A percentile compares a stretch with the other conserved stretches of the same genome.
phyloP scores from a whole-genome alignment of 495 filamentous ascomycete genomes.

The Neurospora discreta region DNA sequence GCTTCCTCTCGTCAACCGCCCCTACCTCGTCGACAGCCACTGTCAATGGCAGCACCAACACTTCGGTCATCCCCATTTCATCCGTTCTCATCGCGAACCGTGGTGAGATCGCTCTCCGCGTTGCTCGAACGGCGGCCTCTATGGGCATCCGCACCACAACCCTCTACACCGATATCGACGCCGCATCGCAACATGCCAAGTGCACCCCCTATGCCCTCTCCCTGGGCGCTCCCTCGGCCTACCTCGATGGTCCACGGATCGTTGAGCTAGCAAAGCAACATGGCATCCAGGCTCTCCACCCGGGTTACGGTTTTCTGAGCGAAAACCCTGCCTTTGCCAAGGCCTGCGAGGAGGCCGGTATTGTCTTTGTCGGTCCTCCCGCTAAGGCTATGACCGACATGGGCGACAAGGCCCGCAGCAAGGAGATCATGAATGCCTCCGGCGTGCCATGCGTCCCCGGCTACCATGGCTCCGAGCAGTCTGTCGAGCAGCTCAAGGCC shows the following conservation, averaged over 20 bases:
- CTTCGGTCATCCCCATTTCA: conserved; percentile 45
- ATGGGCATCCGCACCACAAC: conserved; percentile 92
- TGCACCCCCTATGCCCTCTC: conserved; percentile 74
- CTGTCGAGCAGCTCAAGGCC: conserved; percentile 52
- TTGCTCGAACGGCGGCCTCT: conserved; percentile 71
- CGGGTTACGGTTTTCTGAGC: conserved; percentile 93
- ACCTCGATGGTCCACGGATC: conserved; percentile 87
- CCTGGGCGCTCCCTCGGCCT: conserved; percentile 67
- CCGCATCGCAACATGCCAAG: conserved; percentile 74
- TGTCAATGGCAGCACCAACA: conserved; percentile 16
- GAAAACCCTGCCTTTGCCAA: conserved; percentile 89
- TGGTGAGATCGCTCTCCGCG: conserved; percentile 92
- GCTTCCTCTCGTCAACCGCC: conserved; percentile 6
- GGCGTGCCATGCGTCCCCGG: conserved; percentile 94
- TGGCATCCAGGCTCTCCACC: conserved; percentile 84
- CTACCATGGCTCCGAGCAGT: conserved; percentile 85
- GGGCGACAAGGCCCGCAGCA: conserved; percentile 86
- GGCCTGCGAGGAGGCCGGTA: conserved; percentile 78
- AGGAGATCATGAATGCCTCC: conserved; percentile 90
- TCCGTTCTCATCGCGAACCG: conserved; percentile 93
- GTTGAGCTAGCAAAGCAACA: conserved; percentile 74
- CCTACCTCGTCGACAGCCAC: conserved; percentile 1
- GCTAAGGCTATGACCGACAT: conserved; percentile 90
- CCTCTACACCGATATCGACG: conserved; percentile 89
- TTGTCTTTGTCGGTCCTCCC: conserved; percentile 92